Evolutionary conservation across 768 basidiomycete genomes (phyloP).

Genomic region (Boletellus ananas): DNA sequence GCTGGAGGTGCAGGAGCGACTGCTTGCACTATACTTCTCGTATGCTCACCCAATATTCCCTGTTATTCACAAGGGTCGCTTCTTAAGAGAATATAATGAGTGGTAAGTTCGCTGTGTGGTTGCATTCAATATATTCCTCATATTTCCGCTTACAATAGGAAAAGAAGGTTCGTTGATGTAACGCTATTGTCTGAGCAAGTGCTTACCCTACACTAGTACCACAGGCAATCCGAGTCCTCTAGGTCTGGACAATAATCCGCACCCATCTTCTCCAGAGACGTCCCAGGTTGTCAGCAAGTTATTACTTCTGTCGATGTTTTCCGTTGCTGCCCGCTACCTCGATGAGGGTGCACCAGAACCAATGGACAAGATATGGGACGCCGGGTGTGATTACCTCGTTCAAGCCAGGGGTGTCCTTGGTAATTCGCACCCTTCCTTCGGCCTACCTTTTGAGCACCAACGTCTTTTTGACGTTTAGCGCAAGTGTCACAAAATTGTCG

Average conservation of each 20-base stretch:
- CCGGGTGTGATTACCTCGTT: constrained; percentile 60
- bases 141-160: constrained; percentile 17
- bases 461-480: constrained; percentile 35
- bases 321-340: constrained; percentile 73
- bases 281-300: constrained; percentile 65
- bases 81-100: constrained; percentile 58
- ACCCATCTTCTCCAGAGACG: constrained; percentile 37
- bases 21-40: constrained; percentile 75
- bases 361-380: constrained; percentile 65
- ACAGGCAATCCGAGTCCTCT: constrained; percentile 36
- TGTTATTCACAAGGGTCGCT: constrained; percentile 68
- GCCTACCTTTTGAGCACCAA: neutral
- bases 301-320: constrained; percentile 75
- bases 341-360: constrained; percentile 43
- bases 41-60: constrained; percentile 85
- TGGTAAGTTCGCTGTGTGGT: constrained; percentile 36
- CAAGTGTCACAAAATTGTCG: constrained; percentile 64
- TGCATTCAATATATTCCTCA: constrained; percentile 3
- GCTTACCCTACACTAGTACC: constrained; percentile 27
- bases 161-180: constrained; percentile 18
- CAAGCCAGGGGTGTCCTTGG: constrained; percentile 63
- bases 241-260: constrained; percentile 8
- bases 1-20: constrained; percentile 55
- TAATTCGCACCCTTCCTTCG: constrained; percentile 29
- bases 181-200: neutral